These are phyloP conservation scores for Aspergillus homomorphus DNA, from an alignment of 495 filamentous ascomycete species.

Conservation along the genomic window DNA sequence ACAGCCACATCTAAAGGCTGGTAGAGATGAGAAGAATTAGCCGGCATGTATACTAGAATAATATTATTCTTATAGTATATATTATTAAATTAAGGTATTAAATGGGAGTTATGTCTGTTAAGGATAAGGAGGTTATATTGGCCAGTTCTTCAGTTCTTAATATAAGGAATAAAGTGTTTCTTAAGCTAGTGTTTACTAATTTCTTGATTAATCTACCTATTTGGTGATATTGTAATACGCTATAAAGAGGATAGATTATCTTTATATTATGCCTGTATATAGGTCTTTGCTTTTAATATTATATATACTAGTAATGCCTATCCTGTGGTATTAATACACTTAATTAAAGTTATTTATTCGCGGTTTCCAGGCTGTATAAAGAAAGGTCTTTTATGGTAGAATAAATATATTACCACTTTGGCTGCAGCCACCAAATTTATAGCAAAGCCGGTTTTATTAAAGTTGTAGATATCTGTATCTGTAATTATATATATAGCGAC, in stretches of 20 bases:
- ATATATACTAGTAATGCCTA: slow-evolving; percentile 20
- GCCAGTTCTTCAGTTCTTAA: not conserved
- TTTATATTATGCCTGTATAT: too few species aligned
- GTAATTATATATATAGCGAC: slow-evolving; percentile 33
- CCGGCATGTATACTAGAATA: slow-evolving; percentile 24
- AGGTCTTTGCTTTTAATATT: slow-evolving; percentile 7
- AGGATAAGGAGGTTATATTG: slow-evolving; percentile 4
- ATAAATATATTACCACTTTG: too few species aligned
- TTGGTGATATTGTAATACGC: slow-evolving; percentile 9
- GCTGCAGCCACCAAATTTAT: slow-evolving; percentile 35
- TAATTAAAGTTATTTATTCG: slow-evolving; percentile 39
- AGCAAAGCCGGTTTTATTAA: slow-evolving; percentile 45
- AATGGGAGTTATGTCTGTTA: slow-evolving; percentile 25
- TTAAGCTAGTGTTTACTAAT: slow-evolving; percentile 18
- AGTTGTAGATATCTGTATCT: slow-evolving; percentile 44
- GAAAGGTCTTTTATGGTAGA: too few species aligned
- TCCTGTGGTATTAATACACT: slow-evolving; percentile 28
- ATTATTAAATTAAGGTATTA: slow-evolving; percentile 23
- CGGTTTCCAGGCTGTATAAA: too few species aligned
- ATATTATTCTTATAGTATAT: slow-evolving; percentile 23
- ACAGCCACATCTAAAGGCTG: slow-evolving; percentile 7
- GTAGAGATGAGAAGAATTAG: slow-evolving; percentile 21
- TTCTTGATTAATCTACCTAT: slow-evolving; percentile 31
- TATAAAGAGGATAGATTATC: not conserved
- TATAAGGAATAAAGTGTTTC: slow-evolving; percentile 15